Conservation (phyloP, 768 basidiomycete species). For the Psilocybe subaeruginosa region DNA sequence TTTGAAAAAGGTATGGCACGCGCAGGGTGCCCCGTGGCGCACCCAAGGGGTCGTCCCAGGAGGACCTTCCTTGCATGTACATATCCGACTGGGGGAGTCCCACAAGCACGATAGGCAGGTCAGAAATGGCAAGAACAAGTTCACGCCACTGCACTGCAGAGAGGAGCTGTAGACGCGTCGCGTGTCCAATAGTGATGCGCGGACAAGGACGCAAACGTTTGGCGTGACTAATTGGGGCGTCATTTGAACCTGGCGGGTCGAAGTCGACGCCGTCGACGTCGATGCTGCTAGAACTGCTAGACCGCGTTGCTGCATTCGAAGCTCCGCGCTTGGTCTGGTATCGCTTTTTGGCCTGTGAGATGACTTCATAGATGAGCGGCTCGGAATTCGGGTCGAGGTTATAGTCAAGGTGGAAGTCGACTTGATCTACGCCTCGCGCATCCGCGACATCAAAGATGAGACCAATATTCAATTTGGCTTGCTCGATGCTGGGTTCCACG, state of each 20-base stretch:
- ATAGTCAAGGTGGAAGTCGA: slow-evolving; percentile 73
- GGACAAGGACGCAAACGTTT: slow-evolving; percentile 27
- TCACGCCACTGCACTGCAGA: slow-evolving; percentile 46
- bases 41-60: slow-evolving; percentile 35
- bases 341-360: slow-evolving; percentile 34
- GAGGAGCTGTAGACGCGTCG: slow-evolving; percentile 57
- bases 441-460: slow-evolving; percentile 53
- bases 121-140: slow-evolving; percentile 40
- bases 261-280: background rate
- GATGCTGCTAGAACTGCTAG: background rate
- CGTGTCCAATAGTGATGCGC: slow-evolving; percentile 60
- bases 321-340: slow-evolving; percentile 9
- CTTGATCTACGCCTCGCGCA: slow-evolving; percentile 37
- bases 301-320: background rate
- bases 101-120: slow-evolving; percentile 55
- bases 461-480: slow-evolving; percentile 55
- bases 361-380: slow-evolving; percentile 60
- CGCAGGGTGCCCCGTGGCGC: slow-evolving; percentile 58
- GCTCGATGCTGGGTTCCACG: slow-evolving; percentile 52
- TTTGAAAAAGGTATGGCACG: slow-evolving; percentile 47
- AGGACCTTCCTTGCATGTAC: slow-evolving; percentile 65
- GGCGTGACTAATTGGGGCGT: slow-evolving; percentile 9
- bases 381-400: slow-evolving; percentile 54
- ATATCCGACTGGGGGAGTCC: slow-evolving; percentile 66
- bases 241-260: background rate